phyloP scores from a whole-genome alignment of 192 early-diverging fungal genomes.

The Glomus cerebriforme region DNA sequence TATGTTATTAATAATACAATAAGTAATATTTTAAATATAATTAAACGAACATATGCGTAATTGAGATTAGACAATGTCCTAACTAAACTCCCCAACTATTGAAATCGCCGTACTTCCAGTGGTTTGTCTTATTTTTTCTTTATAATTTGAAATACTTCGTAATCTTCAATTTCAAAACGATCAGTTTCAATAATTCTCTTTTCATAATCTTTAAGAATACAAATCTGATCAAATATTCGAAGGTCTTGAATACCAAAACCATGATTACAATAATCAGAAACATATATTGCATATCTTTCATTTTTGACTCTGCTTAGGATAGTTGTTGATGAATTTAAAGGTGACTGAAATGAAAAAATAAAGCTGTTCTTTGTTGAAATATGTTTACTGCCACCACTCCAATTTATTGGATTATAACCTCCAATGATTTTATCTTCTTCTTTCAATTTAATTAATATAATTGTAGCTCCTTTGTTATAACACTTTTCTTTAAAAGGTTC shows the following conservation, averaged over 20 bases:
- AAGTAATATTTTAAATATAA: too few relatives aligned
- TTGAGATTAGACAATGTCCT: too few relatives aligned
- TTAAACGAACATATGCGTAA: too few relatives aligned
- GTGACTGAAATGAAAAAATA: background rate
- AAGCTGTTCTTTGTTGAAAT: background rate
- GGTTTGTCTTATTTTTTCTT: too few relatives aligned
- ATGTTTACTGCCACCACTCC: background rate
- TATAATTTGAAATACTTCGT: constrained; percentile 29
- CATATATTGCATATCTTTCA: background rate
- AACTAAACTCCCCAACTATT: too few relatives aligned
- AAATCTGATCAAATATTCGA: background rate
- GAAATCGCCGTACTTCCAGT: too few relatives aligned
- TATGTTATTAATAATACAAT: too few relatives aligned
- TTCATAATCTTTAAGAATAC: background rate
- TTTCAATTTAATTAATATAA: background rate
- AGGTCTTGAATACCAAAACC: background rate
- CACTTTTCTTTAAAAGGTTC: constrained; percentile 14
- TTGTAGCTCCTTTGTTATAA: constrained; percentile 14
- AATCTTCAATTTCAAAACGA: constrained; percentile 21
- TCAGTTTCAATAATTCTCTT: background rate
- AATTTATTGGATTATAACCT: constrained; percentile 17
- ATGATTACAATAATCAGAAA: background rate
- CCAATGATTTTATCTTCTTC: background rate
- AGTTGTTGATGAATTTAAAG: background rate
- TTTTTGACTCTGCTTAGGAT: background rate